A percentile compares a stretch with the other conserved stretches of the same genome.
These are phyloP conservation scores for Lithospermum erythrorhizon DNA, from an alignment of 257 asterid species.

Conservation along the genomic window DNA sequence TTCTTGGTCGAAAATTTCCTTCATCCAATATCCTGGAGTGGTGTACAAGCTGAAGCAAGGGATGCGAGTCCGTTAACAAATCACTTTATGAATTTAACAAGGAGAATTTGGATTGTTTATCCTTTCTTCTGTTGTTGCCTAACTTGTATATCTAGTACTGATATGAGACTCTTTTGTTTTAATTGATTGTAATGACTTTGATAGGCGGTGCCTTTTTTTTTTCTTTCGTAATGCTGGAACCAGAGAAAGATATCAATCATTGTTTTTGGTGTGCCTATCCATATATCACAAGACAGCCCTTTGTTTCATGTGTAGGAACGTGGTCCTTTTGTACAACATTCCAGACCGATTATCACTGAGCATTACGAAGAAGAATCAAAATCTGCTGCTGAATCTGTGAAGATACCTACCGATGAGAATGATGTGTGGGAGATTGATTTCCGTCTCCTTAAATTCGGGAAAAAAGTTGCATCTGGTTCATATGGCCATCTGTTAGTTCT, in stretches of 20 bases:
- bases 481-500: slow-evolving; percentile 33
- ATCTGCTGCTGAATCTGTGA: slow-evolving; percentile 20
- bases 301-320: slow-evolving; percentile 21
- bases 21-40: no score
- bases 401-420: slow-evolving; percentile 34
- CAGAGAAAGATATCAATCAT: no score
- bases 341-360: slow-evolving; percentile 5
- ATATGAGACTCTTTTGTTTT: no score
- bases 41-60: no score
- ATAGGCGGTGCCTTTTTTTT: not conserved
- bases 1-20: no score
- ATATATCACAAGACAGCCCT: not conserved
- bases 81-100: no score
- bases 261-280: no score
- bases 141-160: no score
- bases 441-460: slow-evolving; percentile 25
- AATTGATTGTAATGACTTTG: no score
- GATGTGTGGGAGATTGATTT: slow-evolving; percentile 43
- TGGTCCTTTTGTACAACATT: slow-evolving; percentile 13
- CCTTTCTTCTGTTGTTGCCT: no score
- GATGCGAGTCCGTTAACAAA: no score
- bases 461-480: slow-evolving; percentile 35
- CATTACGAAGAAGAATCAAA: slow-evolving; percentile 10
- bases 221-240: not conserved
- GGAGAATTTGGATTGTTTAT: no score